Conservation (phyloP, 2,329 filamentous ascomycete species). For the Microdochium nivale region DNA sequence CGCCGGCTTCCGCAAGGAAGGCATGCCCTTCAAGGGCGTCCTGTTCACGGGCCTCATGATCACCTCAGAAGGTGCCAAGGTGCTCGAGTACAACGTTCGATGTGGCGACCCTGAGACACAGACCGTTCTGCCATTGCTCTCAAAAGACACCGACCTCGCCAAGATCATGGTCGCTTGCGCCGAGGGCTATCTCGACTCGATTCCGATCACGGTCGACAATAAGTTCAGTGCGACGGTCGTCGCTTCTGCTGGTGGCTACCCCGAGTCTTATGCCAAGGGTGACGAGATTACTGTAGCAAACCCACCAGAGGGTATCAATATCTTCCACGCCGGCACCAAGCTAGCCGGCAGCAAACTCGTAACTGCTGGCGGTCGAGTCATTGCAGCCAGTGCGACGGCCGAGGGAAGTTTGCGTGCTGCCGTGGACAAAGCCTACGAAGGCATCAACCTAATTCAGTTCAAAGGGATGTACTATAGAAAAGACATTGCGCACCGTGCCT, state of each 20-base stretch:
- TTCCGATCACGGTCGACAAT: constrained; percentile 57
- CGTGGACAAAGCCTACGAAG: constrained; percentile 79
- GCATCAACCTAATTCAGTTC: constrained; percentile 72
- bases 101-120: constrained; percentile 76
- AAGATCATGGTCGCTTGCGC: constrained; percentile 83
- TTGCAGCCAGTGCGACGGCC: constrained; percentile 78
- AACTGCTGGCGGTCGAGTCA: constrained; percentile 83
- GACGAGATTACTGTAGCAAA: constrained; percentile 44
- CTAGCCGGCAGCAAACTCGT: constrained; percentile 55
- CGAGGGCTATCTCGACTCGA: constrained; percentile 61
- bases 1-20: constrained; percentile 76
- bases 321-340: constrained; percentile 91
- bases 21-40: constrained; percentile 63
- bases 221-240: constrained; percentile 85
- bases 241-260: constrained; percentile 88
- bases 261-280: constrained; percentile 76
- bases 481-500: constrained; percentile 79
- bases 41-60: constrained; percentile 83
- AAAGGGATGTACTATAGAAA: constrained; percentile 85
- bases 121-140: constrained; percentile 71
- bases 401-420: constrained; percentile 67
- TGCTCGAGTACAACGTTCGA: constrained; percentile 72
- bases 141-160: constrained; percentile 71
- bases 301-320: constrained; percentile 45
- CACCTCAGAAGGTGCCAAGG: constrained; percentile 61